Evolutionary conservation across 305 asterid species (phyloP), one percentile per base, ranked within the genome.

Genomic region (Coffea humblotiana): DNA sequence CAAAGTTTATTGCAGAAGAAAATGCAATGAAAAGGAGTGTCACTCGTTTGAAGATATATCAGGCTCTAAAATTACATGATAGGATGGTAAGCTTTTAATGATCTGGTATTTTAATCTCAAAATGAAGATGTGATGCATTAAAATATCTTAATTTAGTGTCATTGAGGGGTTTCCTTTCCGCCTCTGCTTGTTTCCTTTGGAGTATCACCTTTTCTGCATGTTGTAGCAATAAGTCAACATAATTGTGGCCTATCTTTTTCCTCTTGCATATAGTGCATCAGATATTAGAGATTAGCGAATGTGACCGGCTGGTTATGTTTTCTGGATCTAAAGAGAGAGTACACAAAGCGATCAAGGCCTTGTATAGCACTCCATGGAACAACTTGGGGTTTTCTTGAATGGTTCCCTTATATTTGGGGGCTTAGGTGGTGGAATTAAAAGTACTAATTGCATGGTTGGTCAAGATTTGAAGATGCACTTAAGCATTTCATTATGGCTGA

Each of bases 11-110:
- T 61, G 86, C 87, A 7, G 90, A 90, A 86, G 89, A 84, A 79
- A 92, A 90, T 85, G 92, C 88, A 7, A 83, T 94, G 18, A 92
- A 95, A 88, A 92, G 78, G 85, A 90, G 90, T 37, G 75, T 85
- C 52, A 72, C 91, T 80, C 97, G 99, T 80, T 95, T 95, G 80
- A 86, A 82, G 84, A 92, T 94, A 98, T 94, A 92, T 87, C 97
- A 95, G 86, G 91, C 90, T 80, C 87, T 95, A 79, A 92, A 91
- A 82, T 81, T 90, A 78, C 83, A 79, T 79, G 92, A 90, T 83
- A 92, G 95, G 72, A 88, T 89, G 94, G 99, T 93, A 78, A 85
- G 74, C 18, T 43, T 19, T 84, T 27, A 16, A 71, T 78, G 72
- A 47, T 71, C 77, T 45, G 80, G 71, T 66, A 21, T 63, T 78